A percentile compares a stretch with the other conserved stretches of the same genome.
phyloP scores from a whole-genome alignment of 2,329 filamentous ascomycete genomes.

The Curvularia spicifera region DNA sequence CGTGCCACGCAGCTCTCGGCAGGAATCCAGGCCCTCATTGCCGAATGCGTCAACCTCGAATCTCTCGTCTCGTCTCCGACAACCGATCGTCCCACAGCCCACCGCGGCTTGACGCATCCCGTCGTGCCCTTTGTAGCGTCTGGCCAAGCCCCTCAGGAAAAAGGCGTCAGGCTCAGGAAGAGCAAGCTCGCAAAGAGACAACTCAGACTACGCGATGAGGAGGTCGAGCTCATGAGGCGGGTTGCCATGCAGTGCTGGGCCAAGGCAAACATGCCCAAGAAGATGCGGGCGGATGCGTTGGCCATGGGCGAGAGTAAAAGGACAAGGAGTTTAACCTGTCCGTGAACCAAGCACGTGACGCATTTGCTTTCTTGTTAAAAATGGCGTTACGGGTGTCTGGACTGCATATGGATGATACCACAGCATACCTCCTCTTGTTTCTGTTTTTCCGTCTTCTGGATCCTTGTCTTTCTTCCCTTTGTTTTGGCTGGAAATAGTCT shows the following conservation, averaged over 20 bases:
- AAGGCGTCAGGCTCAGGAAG: slow-evolving; percentile 43
- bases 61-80: slow-evolving; percentile 47
- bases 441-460: not conserved
- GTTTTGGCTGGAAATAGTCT: not conserved
- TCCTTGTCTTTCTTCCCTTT: not conserved
- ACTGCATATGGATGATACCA: slow-evolving; percentile 23
- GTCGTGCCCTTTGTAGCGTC: slow-evolving; percentile 17
- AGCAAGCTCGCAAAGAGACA: slow-evolving; percentile 56
- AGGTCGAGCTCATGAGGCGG: slow-evolving; percentile 52
- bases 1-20: slow-evolving; percentile 53
- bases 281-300: slow-evolving; percentile 34
- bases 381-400: slow-evolving; percentile 11
- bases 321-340: slow-evolving; percentile 42
- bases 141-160: slow-evolving; percentile 20
- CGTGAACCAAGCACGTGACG: slow-evolving; percentile 2
- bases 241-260: slow-evolving; percentile 55
- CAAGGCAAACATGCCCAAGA: slow-evolving; percentile 36
- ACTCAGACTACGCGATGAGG: slow-evolving; percentile 52
- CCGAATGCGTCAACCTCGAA: slow-evolving; percentile 53
- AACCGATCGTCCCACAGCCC: slow-evolving; percentile 22
- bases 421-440: slow-evolving; percentile 14
- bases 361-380: not conserved
- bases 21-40: slow-evolving; percentile 56
- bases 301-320: slow-evolving; percentile 27
- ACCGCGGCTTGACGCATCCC: slow-evolving; percentile 32